Conservation (phyloP, 495 filamentous ascomycete species). For the Antarctomyces pellizariae region DNA sequence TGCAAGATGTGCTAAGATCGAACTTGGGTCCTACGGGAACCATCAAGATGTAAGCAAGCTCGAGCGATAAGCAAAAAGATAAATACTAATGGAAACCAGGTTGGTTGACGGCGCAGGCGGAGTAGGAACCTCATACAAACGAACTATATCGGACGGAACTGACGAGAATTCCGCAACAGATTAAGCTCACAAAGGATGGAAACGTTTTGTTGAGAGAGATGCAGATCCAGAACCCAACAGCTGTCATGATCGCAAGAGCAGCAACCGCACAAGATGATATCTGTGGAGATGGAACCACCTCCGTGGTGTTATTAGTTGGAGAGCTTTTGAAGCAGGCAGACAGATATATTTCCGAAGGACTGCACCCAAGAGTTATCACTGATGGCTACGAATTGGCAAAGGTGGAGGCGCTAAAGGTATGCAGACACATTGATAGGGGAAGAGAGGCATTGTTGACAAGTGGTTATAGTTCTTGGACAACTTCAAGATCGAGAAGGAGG, state of each 20-base stretch:
- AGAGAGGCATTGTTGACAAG: neutral
- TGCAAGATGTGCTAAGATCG: slow-evolving; percentile 89
- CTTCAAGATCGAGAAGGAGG: slow-evolving; percentile 69
- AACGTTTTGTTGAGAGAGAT: slow-evolving; percentile 91
- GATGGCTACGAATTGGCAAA: slow-evolving; percentile 97
- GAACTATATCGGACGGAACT: slow-evolving; percentile 1
- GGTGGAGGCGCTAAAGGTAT: slow-evolving; percentile 70
- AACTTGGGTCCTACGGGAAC: slow-evolving; percentile 88
- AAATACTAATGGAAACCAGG: slow-evolving; percentile 29
- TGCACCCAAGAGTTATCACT: slow-evolving; percentile 91
- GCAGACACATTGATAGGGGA: slow-evolving; percentile 1
- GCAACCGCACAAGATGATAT: slow-evolving; percentile 98
- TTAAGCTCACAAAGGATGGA: slow-evolving; percentile 98
- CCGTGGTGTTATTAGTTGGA: slow-evolving; percentile 83
- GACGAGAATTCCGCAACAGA: slow-evolving; percentile 26
- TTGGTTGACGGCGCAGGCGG: slow-evolving; percentile 85
- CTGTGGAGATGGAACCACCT: slow-evolving; percentile 92
- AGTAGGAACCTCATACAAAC: slow-evolving; percentile 28
- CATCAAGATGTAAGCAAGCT: slow-evolving; percentile 75
- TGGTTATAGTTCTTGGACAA: slow-evolving; percentile 62
- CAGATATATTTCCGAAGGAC: slow-evolving; percentile 75
- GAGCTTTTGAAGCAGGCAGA: slow-evolving; percentile 96
- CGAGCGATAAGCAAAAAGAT: slow-evolving; percentile 6
- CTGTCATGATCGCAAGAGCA: slow-evolving; percentile 95
- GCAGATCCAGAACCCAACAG: slow-evolving; percentile 81